Evolutionary conservation across 495 filamentous ascomycete genomes (phyloP), one percentile per base, ranked within the genome.

Genomic region (Penicillium tannophilum): DNA sequence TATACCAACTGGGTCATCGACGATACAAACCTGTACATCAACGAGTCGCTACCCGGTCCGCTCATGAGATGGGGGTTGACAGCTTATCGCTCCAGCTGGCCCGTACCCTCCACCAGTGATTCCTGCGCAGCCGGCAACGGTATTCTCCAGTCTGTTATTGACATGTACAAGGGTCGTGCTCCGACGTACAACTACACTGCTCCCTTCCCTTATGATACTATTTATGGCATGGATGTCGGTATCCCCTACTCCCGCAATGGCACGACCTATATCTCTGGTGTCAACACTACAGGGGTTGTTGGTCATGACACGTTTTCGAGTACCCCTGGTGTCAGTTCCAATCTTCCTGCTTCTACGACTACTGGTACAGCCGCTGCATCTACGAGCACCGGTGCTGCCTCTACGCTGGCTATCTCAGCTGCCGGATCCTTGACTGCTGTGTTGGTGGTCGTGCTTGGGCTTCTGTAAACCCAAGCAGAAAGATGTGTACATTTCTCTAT

Each of bases 1-100:
- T 87, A 86, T 63, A 58, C 63, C 26, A 88, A 81, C 63, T 74
- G 69, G 39, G 60, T 69, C 2, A 71, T 79, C 44, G 69, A 80
- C 59, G 71, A 67, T 28, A 74, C 63, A 19, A 70, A 74, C 49
- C 62, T 81, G 16, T 73, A 54, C 35, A 61, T 79, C 33, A 81
- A 79, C 60, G 63, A 68, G 55, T 74, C 72, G 17, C 73, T 75
- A 46, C 73, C 75, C 24, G 78, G 78, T 5, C 78, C 77, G 9
- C 59, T 79, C 31, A 71, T 69, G 17, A 51, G 51, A 28, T 59
- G 59, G n/a, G 56, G 59, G 2, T 62, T 71, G 47, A 67, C 69
- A 5, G 59, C 65, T 14, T 74, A 64, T 58, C 63, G 65, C 2
- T 58, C 71, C 6, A 62, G 52, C 19, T 79, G 76, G 76, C 72